Conservation (phyloP, 2,329 filamentous ascomycete genomes). For the Didymella exigua region DNA sequence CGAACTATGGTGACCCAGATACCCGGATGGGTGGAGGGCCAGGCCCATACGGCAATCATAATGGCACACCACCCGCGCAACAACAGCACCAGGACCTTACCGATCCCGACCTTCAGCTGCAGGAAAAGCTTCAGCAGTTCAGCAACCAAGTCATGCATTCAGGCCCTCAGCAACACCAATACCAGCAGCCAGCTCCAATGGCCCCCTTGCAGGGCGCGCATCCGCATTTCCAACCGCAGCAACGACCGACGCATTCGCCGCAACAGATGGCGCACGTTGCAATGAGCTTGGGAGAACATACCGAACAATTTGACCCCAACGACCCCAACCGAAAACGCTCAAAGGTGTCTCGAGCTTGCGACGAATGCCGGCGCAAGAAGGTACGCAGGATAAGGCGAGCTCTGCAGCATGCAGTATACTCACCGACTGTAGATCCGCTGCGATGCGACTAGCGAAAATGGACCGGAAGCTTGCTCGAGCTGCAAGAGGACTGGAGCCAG, state of each 20-base stretch:
- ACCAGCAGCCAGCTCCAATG: conserved; percentile 37
- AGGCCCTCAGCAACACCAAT: conserved; percentile 36
- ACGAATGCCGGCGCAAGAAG: conserved; percentile 51
- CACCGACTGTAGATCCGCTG: conserved; percentile 43
- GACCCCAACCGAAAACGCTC: conserved; percentile 47
- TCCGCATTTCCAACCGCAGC: conserved; percentile 44
- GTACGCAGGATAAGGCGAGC: conserved; percentile 23
- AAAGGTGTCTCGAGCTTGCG: conserved; percentile 51
- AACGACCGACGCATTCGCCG: conserved; percentile 45
- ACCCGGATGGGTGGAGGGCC: conserved; percentile 41
- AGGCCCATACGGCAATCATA: conserved; percentile 45
- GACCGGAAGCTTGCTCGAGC: conserved; percentile 48
- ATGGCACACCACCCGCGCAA: conserved; percentile 42
- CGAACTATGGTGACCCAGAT: conserved; percentile 43
- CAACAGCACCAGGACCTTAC: conserved; percentile 39
- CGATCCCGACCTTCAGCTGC: conserved; percentile 42
- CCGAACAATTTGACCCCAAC: conserved; percentile 43
- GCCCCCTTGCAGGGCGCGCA: conserved; percentile 37
- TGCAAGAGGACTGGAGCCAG: conserved; percentile 48
- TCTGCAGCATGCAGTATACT: background rate
- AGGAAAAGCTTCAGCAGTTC: conserved; percentile 45
- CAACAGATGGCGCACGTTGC: conserved; percentile 49
- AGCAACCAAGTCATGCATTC: conserved; percentile 43
- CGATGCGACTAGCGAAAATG: conserved; percentile 49
- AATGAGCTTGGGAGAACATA: conserved; percentile 46